These are phyloP conservation scores for Huntiella moniliformis DNA, from an alignment of 2,329 filamentous ascomycete species.

Conservation along the genomic window DNA sequence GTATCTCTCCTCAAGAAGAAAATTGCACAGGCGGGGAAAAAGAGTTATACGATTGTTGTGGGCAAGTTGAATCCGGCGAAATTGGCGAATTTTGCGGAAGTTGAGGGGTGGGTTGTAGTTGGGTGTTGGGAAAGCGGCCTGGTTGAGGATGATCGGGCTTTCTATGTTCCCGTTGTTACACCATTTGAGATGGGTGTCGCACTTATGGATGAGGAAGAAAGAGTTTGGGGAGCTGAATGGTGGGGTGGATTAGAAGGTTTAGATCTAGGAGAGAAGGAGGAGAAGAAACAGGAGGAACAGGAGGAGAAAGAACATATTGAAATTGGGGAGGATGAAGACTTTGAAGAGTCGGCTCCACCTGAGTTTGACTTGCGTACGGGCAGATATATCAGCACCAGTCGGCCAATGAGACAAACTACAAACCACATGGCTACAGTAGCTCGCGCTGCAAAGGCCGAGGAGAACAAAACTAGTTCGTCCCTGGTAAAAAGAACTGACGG, in stretches of 20 bases:
- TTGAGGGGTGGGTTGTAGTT: conserved; percentile 92
- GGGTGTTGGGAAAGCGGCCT: conserved; percentile 96
- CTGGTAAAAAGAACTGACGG: conserved; percentile 43
- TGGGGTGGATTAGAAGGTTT: conserved; percentile 66
- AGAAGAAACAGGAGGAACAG: conserved; percentile 14
- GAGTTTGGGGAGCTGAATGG: conserved; percentile 80
- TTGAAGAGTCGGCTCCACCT: conserved; percentile 59
- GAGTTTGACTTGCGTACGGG: conserved; percentile 88
- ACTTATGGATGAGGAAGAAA: conserved; percentile 51
- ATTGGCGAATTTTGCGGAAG: conserved; percentile 85
- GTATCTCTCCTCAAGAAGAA: conserved; percentile 53
- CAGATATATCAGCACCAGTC: conserved; percentile 57
- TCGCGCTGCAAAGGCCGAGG: conserved; percentile 16
- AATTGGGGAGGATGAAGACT: conserved; percentile 29
- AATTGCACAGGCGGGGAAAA: conserved; percentile 71
- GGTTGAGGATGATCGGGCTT: conserved; percentile 63
- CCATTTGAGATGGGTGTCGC: conserved; percentile 79
- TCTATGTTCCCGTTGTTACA: conserved; percentile 82
- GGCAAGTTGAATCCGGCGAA: conserved; percentile 93
- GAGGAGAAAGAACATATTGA: conserved; percentile 12
- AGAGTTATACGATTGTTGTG: conserved; percentile 89
- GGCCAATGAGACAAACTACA: conserved; percentile 41
- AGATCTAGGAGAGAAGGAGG: conserved; percentile 22
- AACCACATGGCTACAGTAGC: conserved; percentile 13
- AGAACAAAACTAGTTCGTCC: conserved; percentile 1